Evolutionary conservation across 2,329 filamentous ascomycete species (phyloP), one percentile per base, ranked within the genome.

Genomic region (Chrysoporthe austroafricana): DNA sequence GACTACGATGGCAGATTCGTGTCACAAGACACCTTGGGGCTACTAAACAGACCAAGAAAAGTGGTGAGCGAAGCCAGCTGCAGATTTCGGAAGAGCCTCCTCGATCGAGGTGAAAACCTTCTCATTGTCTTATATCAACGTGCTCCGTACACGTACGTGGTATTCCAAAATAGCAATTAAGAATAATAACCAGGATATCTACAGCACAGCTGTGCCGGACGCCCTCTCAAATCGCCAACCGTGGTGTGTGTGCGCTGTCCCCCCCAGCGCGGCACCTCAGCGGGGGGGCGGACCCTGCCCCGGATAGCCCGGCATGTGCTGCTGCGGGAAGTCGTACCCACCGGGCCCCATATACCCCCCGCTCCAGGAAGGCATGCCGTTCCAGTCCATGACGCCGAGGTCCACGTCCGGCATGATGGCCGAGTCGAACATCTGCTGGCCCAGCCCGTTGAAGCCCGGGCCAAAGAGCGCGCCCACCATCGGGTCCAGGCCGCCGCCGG

Each of bases 331-430:
- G 6, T 59, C 65, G 34, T 58, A 67, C 11, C 36, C 60, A 36
- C 52, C 59, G 26, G 34, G 32, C 16, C 42, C 32, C 58, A 70
- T 54, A 61, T 75, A 69, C 16, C 32, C 77, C 76, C 32, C 77
- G 76, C 48, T 83, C 80, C 72, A 85, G 77, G 62, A 42, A 1
- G 62, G 52, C 5, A 85, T 75, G 48, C 81, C 81, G 39, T 79
- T 80, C 83, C 83, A 85, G 71, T 85, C 82, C 82, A 85, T 82
- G 42, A 81, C 71, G 0, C 71, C 73, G 58, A 77, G 72, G 54
- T 77, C 77, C 58, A 76, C 67, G 16, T 64, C 71, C 50, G 72
- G 66, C 71, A 73, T 69, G 5, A 63, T 63, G 39, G 63, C 64
- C 61, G 57, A 66, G 73, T 76, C 75, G 77, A 77, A 79, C 64